Evolutionary conservation across 371 early-diverging fungal genomes (phyloP), one percentile per base, ranked within the genome.

Genomic region (Rhizopus delemar): DNA sequence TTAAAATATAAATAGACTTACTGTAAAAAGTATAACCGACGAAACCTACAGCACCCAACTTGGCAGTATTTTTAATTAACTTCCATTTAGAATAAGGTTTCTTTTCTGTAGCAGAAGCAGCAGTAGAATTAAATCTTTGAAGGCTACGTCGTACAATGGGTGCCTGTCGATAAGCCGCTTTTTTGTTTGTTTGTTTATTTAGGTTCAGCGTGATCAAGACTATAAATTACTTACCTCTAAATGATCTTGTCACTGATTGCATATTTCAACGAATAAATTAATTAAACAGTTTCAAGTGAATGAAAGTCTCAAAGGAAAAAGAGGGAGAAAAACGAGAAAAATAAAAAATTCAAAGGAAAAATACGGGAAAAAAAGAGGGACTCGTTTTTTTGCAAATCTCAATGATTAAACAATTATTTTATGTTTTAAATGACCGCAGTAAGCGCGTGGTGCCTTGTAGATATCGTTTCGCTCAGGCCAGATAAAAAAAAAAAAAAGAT

Each of bases 71-170:
- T 29, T 67, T 67, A 1, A 52, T 11, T 5, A 45, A 38, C 29
- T 67, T 67, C 67, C 67, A 67, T 32, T 62, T 61, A 41, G 66
- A 62, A 43, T 36, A 54, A 22, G 22, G 22, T 15, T n/a, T 16
- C 13, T 53, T 55, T 41, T 45, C 48, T 15, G 57, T 41, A 29
- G 54, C 35, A 22, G 54, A 11, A 8, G 67, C 33, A 33, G 35
- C 32, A 33, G 66, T 66, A 36, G 66, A 50, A 15, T 57, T 53
- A 28, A 61, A 62, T 61, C 66, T 61, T 54, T 61, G 62, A 32
- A 66, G 35, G 29, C 54, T 53, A 50, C 51, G 66, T 61, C 52
- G 57, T 9, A 66, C 66, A 54, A 54, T 38, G 31, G 66, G 66
- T 22, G 66, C 8, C 49, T 63, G 63, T 35, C 64, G 59, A 43